Conservation (phyloP, 129 eudicot species). For the Centella asiatica region DNA sequence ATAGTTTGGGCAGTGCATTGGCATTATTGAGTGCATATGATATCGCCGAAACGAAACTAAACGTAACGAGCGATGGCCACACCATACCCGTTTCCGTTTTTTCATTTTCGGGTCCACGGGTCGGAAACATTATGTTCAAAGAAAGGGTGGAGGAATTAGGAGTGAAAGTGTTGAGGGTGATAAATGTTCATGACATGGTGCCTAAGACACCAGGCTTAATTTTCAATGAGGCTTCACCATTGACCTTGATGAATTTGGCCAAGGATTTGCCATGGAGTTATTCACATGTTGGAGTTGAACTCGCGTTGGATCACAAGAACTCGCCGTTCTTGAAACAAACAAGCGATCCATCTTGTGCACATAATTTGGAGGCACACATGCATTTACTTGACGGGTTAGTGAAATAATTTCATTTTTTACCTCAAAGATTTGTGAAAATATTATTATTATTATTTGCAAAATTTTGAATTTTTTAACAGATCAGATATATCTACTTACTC, state of each 20-base stretch:
- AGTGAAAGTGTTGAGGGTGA: slow-evolving; percentile 41
- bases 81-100: slow-evolving; percentile 31
- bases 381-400: slow-evolving; percentile 62
- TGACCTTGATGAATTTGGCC: slow-evolving; percentile 21
- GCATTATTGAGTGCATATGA: slow-evolving; percentile 52
- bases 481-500: too few relatives aligned
- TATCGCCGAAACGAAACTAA: slow-evolving; percentile 34
- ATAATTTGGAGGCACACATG: slow-evolving; percentile 49
- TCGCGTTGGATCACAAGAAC: slow-evolving; percentile 44
- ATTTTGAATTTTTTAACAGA: too few relatives aligned
- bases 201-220: slow-evolving; percentile 38
- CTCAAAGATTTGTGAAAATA: too few relatives aligned
- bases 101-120: slow-evolving; percentile 53
- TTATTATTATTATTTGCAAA: too few relatives aligned
- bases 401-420: neutral
- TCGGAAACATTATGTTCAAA: slow-evolving; percentile 43
- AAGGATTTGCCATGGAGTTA: slow-evolving; percentile 44
- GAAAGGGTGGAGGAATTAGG: slow-evolving; percentile 31
- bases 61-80: slow-evolving; percentile 17
- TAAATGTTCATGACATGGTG: slow-evolving; percentile 44
- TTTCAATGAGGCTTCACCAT: slow-evolving; percentile 31
- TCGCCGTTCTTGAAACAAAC: slow-evolving; percentile 39
- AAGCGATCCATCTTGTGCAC: slow-evolving; percentile 32
- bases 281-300: slow-evolving; percentile 50
- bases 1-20: slow-evolving; percentile 43